Conservation (phyloP, 2,329 filamentous ascomycete species). For the Sporothrix sp. region DNA sequence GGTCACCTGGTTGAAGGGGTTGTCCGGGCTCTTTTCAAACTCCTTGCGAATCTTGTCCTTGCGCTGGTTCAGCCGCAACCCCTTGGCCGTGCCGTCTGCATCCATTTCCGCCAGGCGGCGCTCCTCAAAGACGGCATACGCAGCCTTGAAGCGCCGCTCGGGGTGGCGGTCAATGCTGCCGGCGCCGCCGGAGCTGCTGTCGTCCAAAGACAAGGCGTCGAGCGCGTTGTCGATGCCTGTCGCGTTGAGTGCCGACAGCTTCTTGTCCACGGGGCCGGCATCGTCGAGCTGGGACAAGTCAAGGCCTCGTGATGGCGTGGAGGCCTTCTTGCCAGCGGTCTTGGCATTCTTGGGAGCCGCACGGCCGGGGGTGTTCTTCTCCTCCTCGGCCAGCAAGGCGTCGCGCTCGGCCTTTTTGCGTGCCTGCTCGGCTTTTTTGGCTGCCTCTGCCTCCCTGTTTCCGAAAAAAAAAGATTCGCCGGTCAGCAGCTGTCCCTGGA, state of each 20-base stretch:
- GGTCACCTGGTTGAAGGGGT: constrained; percentile 83
- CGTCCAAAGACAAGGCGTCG: constrained; percentile 65
- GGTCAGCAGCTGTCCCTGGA: not conserved
- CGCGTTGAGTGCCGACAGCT: constrained; percentile 58
- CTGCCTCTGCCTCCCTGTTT: constrained; percentile 70
- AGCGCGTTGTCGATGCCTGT: constrained; percentile 89
- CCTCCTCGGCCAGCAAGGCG: constrained; percentile 72
- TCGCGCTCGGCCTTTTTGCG: constrained; percentile 91
- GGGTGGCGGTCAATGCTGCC: constrained; percentile 80
- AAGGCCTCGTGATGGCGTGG: constrained; percentile 47
- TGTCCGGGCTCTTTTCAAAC: constrained; percentile 89
- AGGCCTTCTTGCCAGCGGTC: constrained; percentile 53
- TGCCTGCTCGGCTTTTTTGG: constrained; percentile 71
- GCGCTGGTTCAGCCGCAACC: constrained; percentile 72
- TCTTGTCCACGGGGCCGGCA: constrained; percentile 30
- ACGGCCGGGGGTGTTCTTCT: constrained; percentile 51
- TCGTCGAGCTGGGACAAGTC: constrained; percentile 63
- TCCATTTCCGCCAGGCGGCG: constrained; percentile 76
- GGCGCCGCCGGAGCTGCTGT: constrained; percentile 20
- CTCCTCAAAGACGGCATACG: constrained; percentile 75
- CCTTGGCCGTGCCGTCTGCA: constrained; percentile 60
- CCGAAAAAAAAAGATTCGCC: not conserved
- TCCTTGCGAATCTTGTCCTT: constrained; percentile 79
- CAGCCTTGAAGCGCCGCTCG: constrained; percentile 77
- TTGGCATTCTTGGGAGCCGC: constrained; percentile 58